Evolutionary conservation across 495 filamentous ascomycete genomes (phyloP).

Genomic region (Aspergillus heteromorphus): DNA sequence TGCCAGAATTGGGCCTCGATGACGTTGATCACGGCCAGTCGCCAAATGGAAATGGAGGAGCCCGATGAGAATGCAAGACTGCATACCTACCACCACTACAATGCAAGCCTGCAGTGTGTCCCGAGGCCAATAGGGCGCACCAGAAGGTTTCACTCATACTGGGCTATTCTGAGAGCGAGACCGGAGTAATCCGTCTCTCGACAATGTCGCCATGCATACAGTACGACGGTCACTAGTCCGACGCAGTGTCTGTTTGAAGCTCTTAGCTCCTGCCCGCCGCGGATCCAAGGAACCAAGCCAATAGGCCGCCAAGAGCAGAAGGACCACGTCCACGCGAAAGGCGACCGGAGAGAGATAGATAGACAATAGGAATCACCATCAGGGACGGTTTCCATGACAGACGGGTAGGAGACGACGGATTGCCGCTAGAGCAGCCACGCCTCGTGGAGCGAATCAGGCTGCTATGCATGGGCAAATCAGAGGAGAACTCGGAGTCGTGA

Average conservation of each 20-base stretch:
- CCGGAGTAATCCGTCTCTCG: background rate
- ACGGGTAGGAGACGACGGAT: constrained; percentile 1
- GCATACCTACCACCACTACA: background rate
- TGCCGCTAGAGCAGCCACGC: constrained; percentile 17
- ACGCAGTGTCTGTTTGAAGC: background rate
- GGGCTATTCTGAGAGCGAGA: background rate
- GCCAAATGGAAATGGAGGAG: background rate
- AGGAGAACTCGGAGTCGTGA: background rate
- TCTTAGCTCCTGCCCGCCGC: background rate
- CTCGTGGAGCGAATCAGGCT: constrained; percentile 19
- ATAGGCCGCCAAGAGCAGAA: background rate
- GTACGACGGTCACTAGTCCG: background rate
- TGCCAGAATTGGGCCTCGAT: background rate
- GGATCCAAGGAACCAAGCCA: background rate
- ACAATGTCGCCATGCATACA: background rate
- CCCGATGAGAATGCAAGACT: background rate
- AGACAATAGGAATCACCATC: background rate
- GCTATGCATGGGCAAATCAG: constrained; percentile 14
- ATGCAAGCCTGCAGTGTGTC: background rate
- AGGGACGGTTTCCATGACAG: background rate
- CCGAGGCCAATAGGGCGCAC: background rate
- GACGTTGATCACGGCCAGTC: background rate
- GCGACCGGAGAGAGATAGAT: background rate
- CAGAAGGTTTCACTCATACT: background rate
- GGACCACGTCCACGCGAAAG: background rate